These are phyloP conservation scores for Hygrophorus russula DNA, from an alignment of 768 basidiomycete genomes.

Conservation along the genomic window DNA sequence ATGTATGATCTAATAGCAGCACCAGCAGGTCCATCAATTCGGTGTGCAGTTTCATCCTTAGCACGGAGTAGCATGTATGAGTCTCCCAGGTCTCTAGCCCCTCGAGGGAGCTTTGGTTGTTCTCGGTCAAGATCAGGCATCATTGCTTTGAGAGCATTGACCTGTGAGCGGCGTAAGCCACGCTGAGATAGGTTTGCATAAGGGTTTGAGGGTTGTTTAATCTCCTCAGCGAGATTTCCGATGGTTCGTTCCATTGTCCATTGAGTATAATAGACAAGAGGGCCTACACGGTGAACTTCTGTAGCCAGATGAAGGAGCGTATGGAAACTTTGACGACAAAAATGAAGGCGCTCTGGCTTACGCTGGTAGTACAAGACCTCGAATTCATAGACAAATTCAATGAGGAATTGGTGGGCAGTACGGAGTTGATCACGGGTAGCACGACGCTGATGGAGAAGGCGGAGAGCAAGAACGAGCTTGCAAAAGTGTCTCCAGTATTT, in stretches of 20 bases:
- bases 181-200: slow-evolving; percentile 5
- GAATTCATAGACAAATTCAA: slow-evolving; percentile 3
- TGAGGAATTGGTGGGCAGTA: not conserved
- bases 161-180: slow-evolving; percentile 1
- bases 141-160: slow-evolving; percentile 6
- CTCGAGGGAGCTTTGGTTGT: not conserved
- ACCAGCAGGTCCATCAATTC: too few relatives aligned
- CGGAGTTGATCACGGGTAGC: not conserved
- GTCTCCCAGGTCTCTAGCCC: not conserved
- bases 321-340: slow-evolving; percentile 4
- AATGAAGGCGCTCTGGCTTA: slow-evolving; percentile 1
- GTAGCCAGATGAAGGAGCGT: slow-evolving; percentile 4
- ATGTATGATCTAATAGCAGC: too few relatives aligned
- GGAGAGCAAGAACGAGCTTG: slow-evolving; percentile 4
- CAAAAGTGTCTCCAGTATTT: slow-evolving; percentile 2
- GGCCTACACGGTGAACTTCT: slow-evolving; percentile 2
- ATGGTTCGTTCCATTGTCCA: slow-evolving; percentile 5
- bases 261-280: not conserved
- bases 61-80: not conserved
- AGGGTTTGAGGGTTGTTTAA: slow-evolving; percentile 6
- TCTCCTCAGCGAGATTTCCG: slow-evolving; percentile 5
- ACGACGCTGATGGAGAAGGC: not conserved
- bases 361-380: slow-evolving; percentile 7
- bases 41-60: too few relatives aligned
- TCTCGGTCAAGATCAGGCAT: slow-evolving; percentile 1